Conservation (phyloP, 345 rosid species). For the Hevea brasiliensis region DNA sequence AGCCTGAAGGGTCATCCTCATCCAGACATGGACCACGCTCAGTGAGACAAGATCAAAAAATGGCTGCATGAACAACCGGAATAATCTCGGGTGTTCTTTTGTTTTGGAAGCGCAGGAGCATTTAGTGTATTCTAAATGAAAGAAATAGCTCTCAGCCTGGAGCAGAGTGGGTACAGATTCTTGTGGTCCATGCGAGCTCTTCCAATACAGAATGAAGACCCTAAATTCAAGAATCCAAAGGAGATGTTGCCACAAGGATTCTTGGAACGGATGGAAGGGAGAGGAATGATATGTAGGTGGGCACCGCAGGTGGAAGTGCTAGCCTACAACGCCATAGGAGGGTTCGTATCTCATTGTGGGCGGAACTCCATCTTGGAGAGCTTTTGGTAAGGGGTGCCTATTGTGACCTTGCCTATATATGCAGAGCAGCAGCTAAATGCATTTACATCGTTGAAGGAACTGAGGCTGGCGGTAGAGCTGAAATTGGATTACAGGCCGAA, state of each 20-base stretch:
- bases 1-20: conserved; percentile 3
- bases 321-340: conserved; percentile 22
- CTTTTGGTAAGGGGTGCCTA: conserved; percentile 27
- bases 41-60: neutral
- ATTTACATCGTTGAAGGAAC: conserved; percentile 21
- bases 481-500: conserved; percentile 23
- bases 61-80: conserved; percentile 20
- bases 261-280: conserved; percentile 16
- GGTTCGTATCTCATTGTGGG: conserved; percentile 32
- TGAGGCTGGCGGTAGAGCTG: conserved; percentile 25
- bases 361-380: conserved; percentile 32
- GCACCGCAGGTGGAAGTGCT: conserved; percentile 22
- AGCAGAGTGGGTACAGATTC: conserved; percentile 20
- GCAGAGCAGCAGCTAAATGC: conserved; percentile 38
- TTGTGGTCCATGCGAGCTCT: conserved; percentile 25
- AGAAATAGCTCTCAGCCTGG: conserved; percentile 26
- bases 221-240: neutral
- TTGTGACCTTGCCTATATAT: conserved; percentile 18
- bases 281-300: conserved; percentile 27
- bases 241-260: conserved; percentile 24
- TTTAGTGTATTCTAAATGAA: conserved; percentile 15
- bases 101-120: conserved; percentile 31
- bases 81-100: conserved; percentile 18
- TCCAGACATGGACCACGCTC: neutral
- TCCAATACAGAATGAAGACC: neutral